A percentile compares a stretch with the other conserved stretches of the same genome.
Evolutionary conservation across 2,329 filamentous ascomycete species (phyloP).

Genomic region (Paraphoma chrysanthemicola): DNA sequence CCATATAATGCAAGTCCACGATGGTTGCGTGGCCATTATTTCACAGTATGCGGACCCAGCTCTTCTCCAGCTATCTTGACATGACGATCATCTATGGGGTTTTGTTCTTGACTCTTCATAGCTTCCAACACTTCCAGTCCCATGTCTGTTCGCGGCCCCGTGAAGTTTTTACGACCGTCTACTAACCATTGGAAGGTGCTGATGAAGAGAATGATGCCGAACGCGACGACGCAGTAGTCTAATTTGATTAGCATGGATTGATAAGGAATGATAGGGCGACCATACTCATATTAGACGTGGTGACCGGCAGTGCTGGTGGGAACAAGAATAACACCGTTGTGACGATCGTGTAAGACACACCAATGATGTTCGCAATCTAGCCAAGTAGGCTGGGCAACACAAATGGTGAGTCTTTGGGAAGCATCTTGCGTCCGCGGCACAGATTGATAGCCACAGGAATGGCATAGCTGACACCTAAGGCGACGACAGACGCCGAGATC

Average conservation of each 20-base stretch:
- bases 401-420: conserved; percentile 65
- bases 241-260: conserved; percentile 16
- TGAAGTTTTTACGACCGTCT: conserved; percentile 68
- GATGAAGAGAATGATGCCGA: conserved; percentile 64
- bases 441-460: conserved; percentile 76
- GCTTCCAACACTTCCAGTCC: conserved; percentile 53
- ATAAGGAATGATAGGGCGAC: conserved; percentile 20
- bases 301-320: conserved; percentile 70
- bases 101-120: conserved; percentile 30
- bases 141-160: conserved; percentile 53
- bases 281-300: conserved; percentile 72
- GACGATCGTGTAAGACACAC: conserved; percentile 70
- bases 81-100: conserved; percentile 10
- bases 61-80: conserved; percentile 15
- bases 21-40: background rate
- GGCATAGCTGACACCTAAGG: conserved; percentile 74
- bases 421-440: conserved; percentile 68
- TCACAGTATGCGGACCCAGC: conserved; percentile 1
- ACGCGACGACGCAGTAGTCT: conserved; percentile 63
- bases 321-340: conserved; percentile 80
- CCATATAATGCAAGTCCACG: too few species aligned
- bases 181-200: conserved; percentile 66
- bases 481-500: conserved; percentile 73
- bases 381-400: conserved; percentile 61
- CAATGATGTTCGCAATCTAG: conserved; percentile 66